Base-by-base conservation (phyloP, 257 asterid species). In the Craterostigma plantagineum region DNA sequence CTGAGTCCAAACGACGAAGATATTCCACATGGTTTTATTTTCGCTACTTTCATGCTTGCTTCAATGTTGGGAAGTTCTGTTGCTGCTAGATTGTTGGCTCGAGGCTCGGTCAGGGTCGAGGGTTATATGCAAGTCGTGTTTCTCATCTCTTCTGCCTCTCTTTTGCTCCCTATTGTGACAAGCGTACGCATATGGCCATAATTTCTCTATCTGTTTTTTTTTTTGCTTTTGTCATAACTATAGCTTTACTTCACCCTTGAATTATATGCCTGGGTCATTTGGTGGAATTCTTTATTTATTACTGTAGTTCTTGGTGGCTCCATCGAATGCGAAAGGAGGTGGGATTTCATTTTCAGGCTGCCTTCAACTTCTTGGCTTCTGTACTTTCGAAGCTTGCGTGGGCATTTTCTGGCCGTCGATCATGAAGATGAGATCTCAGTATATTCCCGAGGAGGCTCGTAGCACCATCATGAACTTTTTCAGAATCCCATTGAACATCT, bases 371-470 rank as follows among this genome's bases (percentile, higher is more conserved):
- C 77, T 85, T 42, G 94, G 96, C 13, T 85, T 85, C 75, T 85
- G 96, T 39, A 46, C 67, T 34, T 85, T 85, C 56, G 94, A 85
- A 73, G 47, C 81, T 55, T 85, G 96, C 63, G 94, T 81, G 33
- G 96, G 96, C 15, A 61, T 85, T 55, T 85, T 85, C 69, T 85
- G 96, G 96, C 96, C 96, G 9, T 85, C 96, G 55, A 85, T 81
- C 49, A 85, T 85, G 96, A 85, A 85, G 78, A 80, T 85, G 96
- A 77, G 96, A 65, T 85, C 96, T 43, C 92, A 77, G 56, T 81
- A 81, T 65, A 81, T 85, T 49, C 94, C 96, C 0, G 96, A 85
- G 73, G 94, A 80, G 69, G 94, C 96, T 18, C 71, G 96, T 55
- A 81, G 96, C 68, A 85, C 96, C 51, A 85, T 85, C 50, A 75